Evolutionary conservation across 2,329 filamentous ascomycete genomes (phyloP).

Genomic region (Cephalotrichum gorgonifer): DNA sequence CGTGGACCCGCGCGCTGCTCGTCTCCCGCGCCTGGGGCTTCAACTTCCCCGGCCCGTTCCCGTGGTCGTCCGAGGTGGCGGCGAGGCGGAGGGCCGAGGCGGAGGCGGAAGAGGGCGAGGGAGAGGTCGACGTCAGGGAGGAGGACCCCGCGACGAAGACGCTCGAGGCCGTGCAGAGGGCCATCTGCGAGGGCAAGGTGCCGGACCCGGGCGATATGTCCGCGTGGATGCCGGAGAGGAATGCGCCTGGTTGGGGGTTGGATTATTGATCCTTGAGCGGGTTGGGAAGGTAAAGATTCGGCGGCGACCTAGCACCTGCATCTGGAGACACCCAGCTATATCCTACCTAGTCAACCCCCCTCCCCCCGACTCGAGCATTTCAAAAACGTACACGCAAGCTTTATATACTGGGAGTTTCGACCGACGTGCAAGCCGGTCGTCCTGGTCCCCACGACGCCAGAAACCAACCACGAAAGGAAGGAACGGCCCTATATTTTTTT

Average conservation of each 20-base stretch:
- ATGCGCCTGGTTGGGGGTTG: background rate
- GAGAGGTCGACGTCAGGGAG: background rate
- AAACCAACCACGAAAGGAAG: too few species aligned
- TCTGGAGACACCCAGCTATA: too few species aligned
- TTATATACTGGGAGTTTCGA: too few species aligned
- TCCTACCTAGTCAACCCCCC: too few species aligned
- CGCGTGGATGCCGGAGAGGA: background rate
- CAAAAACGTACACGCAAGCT: too few species aligned
- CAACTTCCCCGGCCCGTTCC: background rate
- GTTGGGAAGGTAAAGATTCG: too few species aligned
- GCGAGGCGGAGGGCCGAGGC: background rate
- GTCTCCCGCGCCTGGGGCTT: background rate
- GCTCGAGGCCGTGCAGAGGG: background rate
- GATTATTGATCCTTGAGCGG: too few species aligned
- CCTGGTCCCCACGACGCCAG: too few species aligned
- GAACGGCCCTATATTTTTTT: background rate
- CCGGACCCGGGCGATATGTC: constrained; percentile 2
- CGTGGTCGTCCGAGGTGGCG: constrained; percentile 3
- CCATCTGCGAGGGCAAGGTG: constrained; percentile 2
- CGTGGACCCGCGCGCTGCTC: constrained; percentile 2
- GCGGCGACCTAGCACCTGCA: too few species aligned
- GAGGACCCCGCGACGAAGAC: background rate
- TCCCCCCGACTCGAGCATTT: too few species aligned
- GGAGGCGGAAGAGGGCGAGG: background rate
- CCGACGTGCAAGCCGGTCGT: too few species aligned